Conservation (phyloP, 768 basidiomycete genomes). For the Pleurotus platypus region DNA sequence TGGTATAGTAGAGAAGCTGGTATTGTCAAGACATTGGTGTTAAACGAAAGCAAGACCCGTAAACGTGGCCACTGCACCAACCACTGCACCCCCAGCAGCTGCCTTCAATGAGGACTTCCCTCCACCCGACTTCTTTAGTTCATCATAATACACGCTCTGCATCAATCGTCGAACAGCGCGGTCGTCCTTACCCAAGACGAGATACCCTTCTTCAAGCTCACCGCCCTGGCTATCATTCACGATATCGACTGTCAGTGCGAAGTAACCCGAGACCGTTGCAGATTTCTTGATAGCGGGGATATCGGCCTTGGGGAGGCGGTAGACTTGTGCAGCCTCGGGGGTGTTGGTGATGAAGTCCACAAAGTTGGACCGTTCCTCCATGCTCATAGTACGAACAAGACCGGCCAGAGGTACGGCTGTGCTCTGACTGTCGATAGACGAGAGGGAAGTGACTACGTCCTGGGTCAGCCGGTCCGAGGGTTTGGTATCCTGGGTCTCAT, state of each 20-base stretch:
- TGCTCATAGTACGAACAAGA: conserved; percentile 48
- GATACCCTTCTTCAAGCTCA: conserved; percentile 35
- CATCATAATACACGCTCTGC: conserved; percentile 26
- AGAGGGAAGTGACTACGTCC: conserved; percentile 10
- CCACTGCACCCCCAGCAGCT: conserved; percentile 54
- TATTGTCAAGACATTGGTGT: background rate
- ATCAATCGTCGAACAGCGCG: conserved; percentile 39
- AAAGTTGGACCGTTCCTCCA: conserved; percentile 49
- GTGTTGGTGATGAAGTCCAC: conserved; percentile 37
- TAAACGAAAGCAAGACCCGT: conserved; percentile 51
- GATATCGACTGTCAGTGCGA: conserved; percentile 33
- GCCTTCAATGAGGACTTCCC: conserved; percentile 24
- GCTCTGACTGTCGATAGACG: conserved; percentile 11
- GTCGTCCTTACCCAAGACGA: conserved; percentile 53
- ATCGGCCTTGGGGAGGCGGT: conserved; percentile 43
- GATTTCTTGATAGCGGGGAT: conserved; percentile 33
- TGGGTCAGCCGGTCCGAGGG: conserved; percentile 19
- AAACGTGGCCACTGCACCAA: conserved; percentile 60
- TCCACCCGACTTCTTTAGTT: conserved; percentile 10
- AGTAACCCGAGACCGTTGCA: conserved; percentile 41
- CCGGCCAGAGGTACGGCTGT: conserved; percentile 17
- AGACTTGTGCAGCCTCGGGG: conserved; percentile 42
- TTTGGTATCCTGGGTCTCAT: conserved; percentile 5
- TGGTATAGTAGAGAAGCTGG: background rate
- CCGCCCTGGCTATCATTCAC: conserved; percentile 21